Base-by-base conservation (phyloP, 345 rosid genomes). In the Reutealis trisperma region DNA sequence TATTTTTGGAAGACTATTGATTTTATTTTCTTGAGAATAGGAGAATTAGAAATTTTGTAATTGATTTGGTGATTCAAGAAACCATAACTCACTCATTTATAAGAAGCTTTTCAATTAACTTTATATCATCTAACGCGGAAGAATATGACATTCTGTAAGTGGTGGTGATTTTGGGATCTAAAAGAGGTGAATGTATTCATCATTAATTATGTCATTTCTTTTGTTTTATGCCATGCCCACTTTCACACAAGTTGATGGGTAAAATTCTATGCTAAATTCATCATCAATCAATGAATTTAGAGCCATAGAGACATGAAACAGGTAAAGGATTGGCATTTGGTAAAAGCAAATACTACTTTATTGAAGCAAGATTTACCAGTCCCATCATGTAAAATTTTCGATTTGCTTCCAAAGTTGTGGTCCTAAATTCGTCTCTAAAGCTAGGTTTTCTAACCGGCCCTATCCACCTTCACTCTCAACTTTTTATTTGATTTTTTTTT, bases 61-160 rank as follows among this genome's bases (percentile, higher is more conserved):
- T 47, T 37, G n/a, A 54, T 19, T 15, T 8, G 19, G 1, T 30
- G 32, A 21, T 69, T 51, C 58, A 47, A 69, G 22, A 51, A 27
- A 3, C 12, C 10, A 69, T 27, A 3, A 22, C 13, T 25, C 12
- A 1, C 0, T 45, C 1, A 49, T 47, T 49, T 69, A 13, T 21
- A 24, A 22, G 32, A 24, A 52, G 1, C 27, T 11, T 55, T 21
- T 30, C 16, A 4, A 15, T 42, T 9, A n/a, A 54, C 75, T 15
- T 72, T 44, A 30, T 49, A 72, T 72, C 55, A 37, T 44, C n/a
- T 72, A 6, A 59, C 75, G 57, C 75, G 67, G 66, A 59, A 60
- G 66, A 60, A 72, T 54, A 55, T 15, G 19, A 37, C 1, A 11
- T 32, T 1, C 1, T 47, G 14, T 47, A 71, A 71, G 63, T 55